A percentile compares a stretch with the other conserved stretches of the same genome.
These are phyloP conservation scores for Penicillium pancosmium DNA, from an alignment of 495 filamentous ascomycete species.

Conservation along the genomic window DNA sequence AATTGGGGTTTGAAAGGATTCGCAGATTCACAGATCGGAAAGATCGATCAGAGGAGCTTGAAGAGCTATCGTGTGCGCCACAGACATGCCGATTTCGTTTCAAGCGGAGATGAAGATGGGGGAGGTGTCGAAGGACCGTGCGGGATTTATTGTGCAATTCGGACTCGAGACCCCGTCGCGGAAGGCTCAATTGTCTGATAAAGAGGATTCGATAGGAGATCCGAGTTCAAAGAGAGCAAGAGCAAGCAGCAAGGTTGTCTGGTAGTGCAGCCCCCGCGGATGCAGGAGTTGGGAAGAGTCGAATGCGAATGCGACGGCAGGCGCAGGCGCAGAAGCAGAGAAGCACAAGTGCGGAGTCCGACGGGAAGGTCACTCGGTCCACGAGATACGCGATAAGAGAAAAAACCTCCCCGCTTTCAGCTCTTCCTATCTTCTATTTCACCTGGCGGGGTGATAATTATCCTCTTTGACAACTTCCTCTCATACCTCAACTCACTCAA, in stretches of 20 bases:
- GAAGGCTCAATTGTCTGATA: too few species aligned
- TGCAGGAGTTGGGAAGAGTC: not conserved
- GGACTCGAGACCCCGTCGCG: too few species aligned
- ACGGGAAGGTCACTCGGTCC: not conserved
- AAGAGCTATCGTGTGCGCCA: not conserved
- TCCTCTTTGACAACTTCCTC: not conserved
- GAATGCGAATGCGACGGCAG: not conserved
- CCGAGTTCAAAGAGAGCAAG: not conserved
- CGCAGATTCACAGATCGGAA: not conserved
- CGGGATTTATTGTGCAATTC: not conserved
- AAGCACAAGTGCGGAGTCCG: conserved; percentile 7
- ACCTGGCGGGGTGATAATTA: not conserved
- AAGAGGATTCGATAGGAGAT: too few species aligned
- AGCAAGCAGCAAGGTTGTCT: too few species aligned
- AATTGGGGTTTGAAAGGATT: too few species aligned
- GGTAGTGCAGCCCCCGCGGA: too few species aligned
- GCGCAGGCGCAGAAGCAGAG: conserved; percentile 2
- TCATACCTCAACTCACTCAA: not conserved
- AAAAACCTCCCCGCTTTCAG: conserved; percentile 20
- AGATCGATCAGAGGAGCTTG: conserved; percentile 1
- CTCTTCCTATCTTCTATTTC: not conserved
- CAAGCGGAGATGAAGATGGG: not conserved
- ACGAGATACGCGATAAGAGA: conserved; percentile 23
- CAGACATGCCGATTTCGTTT: not conserved
- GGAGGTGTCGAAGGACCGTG: conserved; percentile 3